Base-by-base conservation (phyloP, 2,329 filamentous ascomycete genomes). In the Dendryphion nanum region DNA sequence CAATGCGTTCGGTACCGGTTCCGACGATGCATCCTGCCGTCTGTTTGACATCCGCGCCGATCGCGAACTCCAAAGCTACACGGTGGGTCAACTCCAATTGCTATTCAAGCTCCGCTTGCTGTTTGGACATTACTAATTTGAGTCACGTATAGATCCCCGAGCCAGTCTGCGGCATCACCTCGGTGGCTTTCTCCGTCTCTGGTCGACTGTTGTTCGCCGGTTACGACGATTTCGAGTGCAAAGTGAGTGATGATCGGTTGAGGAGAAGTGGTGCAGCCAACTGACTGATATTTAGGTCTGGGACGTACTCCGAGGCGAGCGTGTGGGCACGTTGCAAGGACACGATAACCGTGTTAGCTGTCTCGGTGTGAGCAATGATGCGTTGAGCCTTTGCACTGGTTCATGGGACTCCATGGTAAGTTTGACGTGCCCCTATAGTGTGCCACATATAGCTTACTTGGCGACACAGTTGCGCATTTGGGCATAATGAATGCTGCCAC, bases 141-240 rank as follows among this genome's bases (percentile, higher is more conserved):
- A 33, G 33, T 37, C 14, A n/a, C 42, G 18, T 28, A 35, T 26
- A 97, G 90, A 96, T 91, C 58, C 90, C 95, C 65, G 91, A 95
- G 61, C 95, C 96, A 56, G 82, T 96, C 36, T 98, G 93, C 66
- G 93, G 93, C 59, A 97, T 98, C 59, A 98, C 93, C 17, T 98
- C 93, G 4, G 93, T 98, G 33, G 93, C 91, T 42, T 97, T 95
- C 57, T 98, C 93, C 13, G 91, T 98, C 12, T 98, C 93, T 41
- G 93, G 93, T 42, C 83, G 93, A 64, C 75, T 98, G 59, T 75
- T 98, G 28, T 98, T 98, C 67, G 93, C 93, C 39, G 93, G 93
- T 53, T 98, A 98, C 62, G 93, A 98, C 61, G 93, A 98, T 66
- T 98, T 95, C 61, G 93, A 98, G 72, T 98, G 93, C 90, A 98